Evolutionary conservation across 2,329 filamentous ascomycete species (phyloP), one percentile per base, ranked within the genome.

Genomic region (Raffaelea arxii): DNA sequence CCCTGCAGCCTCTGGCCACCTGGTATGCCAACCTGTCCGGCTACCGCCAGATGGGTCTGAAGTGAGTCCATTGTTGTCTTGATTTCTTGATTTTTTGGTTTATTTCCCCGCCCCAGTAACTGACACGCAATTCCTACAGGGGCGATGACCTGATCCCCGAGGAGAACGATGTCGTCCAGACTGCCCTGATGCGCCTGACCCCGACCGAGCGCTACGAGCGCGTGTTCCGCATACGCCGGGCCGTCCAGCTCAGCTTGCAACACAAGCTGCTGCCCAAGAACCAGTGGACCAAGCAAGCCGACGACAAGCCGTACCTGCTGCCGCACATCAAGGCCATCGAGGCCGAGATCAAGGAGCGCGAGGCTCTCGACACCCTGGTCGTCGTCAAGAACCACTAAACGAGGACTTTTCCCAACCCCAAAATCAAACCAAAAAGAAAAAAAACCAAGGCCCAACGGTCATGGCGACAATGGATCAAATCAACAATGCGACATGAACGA

Each of bases 91-190:
- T 30, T 16, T 16, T 16, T 30, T 16, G 16, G 16, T 30, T 16
- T 30, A 30, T 16, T 16, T 30, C 9, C 27, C 27, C 9, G 16
- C 9, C 27, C 9, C 27, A 9, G 9, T 30, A 36, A 12, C 32
- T 36, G 19, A 36, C 27, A 30, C 32, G n/a, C 22, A 14, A 19
- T 41, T 27, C 37, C 27, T 18, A 9, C 64, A 97, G 92, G 69
- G 82, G 83, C 76, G 92, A 98, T 70, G 92, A 98, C 66, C 72
- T 98, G 65, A 86, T 96, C 65, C 80, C 86, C 65, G 92, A 98
- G 71, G 92, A 98, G 74, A 84, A 78, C 74, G 86, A 92, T 60
- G 71, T 75, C 49, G 88, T 95, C 60, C 84, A 92, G 68, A 78
- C 83, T 58, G 92, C 92, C 53, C 78, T 98, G 62, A 86, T 86